Evolutionary conservation across 176 grass and related monocot species (phyloP).

Genomic region (Typha latifolia): DNA sequence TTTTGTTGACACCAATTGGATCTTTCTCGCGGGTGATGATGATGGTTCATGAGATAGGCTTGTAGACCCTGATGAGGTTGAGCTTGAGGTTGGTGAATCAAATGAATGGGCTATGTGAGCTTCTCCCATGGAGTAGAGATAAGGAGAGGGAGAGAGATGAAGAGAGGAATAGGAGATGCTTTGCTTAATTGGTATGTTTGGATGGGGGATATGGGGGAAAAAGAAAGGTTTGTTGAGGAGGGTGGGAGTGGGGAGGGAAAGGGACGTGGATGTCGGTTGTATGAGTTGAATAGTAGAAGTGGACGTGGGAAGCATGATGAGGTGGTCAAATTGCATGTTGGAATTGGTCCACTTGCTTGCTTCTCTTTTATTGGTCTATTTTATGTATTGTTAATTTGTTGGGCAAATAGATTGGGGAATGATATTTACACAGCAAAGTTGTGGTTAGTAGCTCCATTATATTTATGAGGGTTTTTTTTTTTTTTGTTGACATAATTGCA

Average conservation of each 20-base stretch:
- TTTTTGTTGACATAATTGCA: too few relatives aligned
- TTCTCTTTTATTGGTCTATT: too few relatives aligned
- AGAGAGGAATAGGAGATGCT: constrained; percentile 35
- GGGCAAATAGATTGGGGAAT: too few relatives aligned
- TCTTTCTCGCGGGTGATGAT: background rate
- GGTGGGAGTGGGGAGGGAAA: constrained; percentile 9
- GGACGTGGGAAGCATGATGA: too few relatives aligned
- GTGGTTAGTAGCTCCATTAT: too few relatives aligned
- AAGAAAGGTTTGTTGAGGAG: constrained; percentile 26
- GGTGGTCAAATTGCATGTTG: too few relatives aligned
- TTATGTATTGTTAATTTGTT: too few relatives aligned
- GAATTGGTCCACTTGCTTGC: too few relatives aligned
- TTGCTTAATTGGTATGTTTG: constrained; percentile 29
- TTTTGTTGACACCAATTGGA: constrained; percentile 58
- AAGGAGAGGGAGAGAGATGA: background rate
- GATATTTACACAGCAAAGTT: too few relatives aligned
- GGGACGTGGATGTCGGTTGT: constrained; percentile 16
- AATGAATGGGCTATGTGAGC: too few relatives aligned
- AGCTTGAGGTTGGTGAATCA: too few relatives aligned
- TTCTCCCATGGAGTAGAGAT: constrained; percentile 7
- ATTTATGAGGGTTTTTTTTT: too few relatives aligned
- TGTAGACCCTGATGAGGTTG: background rate
- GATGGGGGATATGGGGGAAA: background rate
- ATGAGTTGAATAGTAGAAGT: background rate
- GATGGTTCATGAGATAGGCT: constrained; percentile 9